Percentiles rank a stretch among this genome's conserved stretches.
These are phyloP conservation scores for Boechera retrofracta DNA, from an alignment of 345 rosid genomes.

Conservation along the genomic window DNA sequence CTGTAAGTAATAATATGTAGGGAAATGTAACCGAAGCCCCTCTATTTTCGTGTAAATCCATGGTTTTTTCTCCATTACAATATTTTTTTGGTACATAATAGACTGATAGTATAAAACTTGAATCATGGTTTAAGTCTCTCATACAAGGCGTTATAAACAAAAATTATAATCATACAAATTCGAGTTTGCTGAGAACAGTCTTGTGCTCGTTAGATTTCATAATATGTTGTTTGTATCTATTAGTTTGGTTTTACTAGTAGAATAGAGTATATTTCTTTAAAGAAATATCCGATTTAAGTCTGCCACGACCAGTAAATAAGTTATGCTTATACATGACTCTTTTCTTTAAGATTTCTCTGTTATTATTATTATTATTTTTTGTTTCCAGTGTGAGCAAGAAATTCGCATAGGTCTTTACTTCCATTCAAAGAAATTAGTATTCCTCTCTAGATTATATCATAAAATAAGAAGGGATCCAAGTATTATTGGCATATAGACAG, in stretches of 20 bases:
- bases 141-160: neutral
- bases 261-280: neutral
- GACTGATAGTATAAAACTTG: neutral
- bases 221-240: neutral
- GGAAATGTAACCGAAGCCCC: conserved; percentile 22
- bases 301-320: too few species aligned
- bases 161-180: neutral
- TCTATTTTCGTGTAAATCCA: conserved; percentile 32
- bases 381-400: neutral
- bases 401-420: conserved; percentile 21
- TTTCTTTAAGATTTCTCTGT: neutral
- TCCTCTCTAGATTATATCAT: neutral
- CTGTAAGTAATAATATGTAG: conserved; percentile 35
- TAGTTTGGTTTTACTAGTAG: neutral
- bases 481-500: neutral
- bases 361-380: neutral
- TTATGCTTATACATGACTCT: neutral
- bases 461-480: neutral
- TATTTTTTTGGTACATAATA: neutral
- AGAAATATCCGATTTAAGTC: too few species aligned
- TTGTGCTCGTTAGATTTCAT: neutral
- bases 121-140: neutral
- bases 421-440: conserved; percentile 12
- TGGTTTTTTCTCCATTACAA: conserved; percentile 11
- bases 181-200: neutral